Evolutionary conservation across 2,329 filamentous ascomycete genomes (phyloP), one percentile per base, ranked within the genome.

Genomic region (Cercospora janseana): DNA sequence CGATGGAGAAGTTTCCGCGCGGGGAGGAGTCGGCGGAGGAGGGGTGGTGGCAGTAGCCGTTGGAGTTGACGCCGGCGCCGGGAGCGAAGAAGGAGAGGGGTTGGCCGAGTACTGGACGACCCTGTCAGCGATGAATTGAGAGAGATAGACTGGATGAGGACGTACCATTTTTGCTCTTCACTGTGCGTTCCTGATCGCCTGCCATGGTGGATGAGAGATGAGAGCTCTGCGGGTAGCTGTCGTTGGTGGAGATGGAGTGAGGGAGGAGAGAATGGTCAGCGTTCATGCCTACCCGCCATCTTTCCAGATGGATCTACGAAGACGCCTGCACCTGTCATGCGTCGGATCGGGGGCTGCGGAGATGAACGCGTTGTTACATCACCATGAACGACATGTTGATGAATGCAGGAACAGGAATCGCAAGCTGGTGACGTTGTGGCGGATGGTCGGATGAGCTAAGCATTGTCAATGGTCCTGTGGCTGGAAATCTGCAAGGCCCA

Each of bases 1-100:
- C 55, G 42, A 58, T 38, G 43, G 52, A 55, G 44, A 51, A 47
- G 24, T 47, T 47, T 13, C 32, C 32, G 24, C 44, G 44, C 6
- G 44, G 55, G 32, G 49, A 31, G 27, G 48, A 35, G 16, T 37
- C 20, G 24, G 52, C 51, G 9, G 44, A 41, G 26, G 52, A 15
- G n/a, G 37, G 35, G 16, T 42, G 51, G 34, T 46, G 48, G 46
- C 55, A 57, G 49, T 52, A 53, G 44, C 49, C 52, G 31, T 56
- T 50, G 34, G 49, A 51, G 50, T 43, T 24, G 47, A 52, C 53
- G 28, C 55, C 55, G 7, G 29, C 52, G 32, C 41, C 48, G 46
- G 50, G 49, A 9, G 43, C 28, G 44, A 58, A 53, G 31, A 51
- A 52, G 24, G 46, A 21, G 12, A 58, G 55, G 13, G 41, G 42